Conservation (phyloP, 176 grass and related monocot species). For the Cenchrus fungigraminus region DNA sequence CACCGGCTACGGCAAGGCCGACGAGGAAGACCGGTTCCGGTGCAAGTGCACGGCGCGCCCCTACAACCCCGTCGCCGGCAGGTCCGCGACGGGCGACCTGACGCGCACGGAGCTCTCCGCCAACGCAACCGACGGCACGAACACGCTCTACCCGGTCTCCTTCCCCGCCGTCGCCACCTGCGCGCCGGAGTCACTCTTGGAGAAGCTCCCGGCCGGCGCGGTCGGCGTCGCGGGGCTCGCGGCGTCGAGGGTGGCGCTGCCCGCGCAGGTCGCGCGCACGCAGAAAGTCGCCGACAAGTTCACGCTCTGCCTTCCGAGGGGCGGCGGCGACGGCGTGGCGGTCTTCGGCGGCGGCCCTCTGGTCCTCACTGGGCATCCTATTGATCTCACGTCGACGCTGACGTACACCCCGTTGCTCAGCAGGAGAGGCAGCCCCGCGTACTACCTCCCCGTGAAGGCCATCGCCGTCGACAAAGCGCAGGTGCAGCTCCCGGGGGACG, state of each 20-base stretch:
- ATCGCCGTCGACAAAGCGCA: not conserved
- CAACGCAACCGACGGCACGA: conserved; percentile 65
- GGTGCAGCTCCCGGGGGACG: not conserved
- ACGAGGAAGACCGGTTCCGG: not conserved
- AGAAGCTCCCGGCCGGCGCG: conserved; percentile 33
- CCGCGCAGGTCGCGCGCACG: conserved; percentile 50
- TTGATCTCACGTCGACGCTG: conserved; percentile 4
- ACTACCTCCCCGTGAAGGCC: conserved; percentile 16
- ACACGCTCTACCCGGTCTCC: conserved; percentile 33
- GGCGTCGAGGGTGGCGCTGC: conserved; percentile 8
- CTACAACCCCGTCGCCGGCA: conserved; percentile 48
- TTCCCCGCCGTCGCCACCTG: conserved; percentile 51
- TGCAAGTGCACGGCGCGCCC: conserved; percentile 58
- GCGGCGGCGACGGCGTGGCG: conserved; percentile 31
- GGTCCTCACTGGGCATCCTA: not conserved
- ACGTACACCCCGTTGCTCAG: not conserved
- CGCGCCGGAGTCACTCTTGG: conserved; percentile 32
- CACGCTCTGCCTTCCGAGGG: conserved; percentile 56
- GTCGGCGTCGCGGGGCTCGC: conserved; percentile 62
- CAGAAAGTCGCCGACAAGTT: conserved; percentile 31
- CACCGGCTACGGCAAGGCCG: conserved; percentile 27
- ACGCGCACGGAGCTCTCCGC: conserved; percentile 26
- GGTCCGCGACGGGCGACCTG: conserved; percentile 35
- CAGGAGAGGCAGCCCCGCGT: conserved; percentile 8
- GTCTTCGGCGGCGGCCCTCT: conserved; percentile 41